Evolutionary conservation across 176 grass and related monocot genomes (phyloP), one percentile per base, ranked within the genome.

Genomic region (Areca catechu): DNA sequence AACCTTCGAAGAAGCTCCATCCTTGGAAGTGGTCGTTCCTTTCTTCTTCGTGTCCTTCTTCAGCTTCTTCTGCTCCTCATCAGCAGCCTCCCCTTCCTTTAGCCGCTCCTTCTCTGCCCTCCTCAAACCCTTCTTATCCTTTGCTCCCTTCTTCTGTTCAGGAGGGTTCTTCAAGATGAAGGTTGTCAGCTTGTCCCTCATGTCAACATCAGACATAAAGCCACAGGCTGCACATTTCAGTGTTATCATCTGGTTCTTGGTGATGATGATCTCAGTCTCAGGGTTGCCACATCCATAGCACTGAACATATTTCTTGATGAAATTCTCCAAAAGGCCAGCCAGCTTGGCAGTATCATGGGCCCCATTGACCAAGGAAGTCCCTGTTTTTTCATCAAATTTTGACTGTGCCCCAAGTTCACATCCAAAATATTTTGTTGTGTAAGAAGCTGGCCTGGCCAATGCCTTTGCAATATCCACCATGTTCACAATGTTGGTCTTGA

Each of bases 211-310:
- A 5, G 92, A 90, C 12, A 96, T 43, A 16, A 66, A 85, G 12
- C 92, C 92, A 59, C 92, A 96, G 3, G 92, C 92, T 68, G 86
- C 86, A 59, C 92, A 96, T 34, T 90, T 90, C 65, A 96, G 57
- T 1, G 83, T 82, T 9, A 90, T 64, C 77, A 63, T 84, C 74
- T 90, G 68, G 4, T 68, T 71, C 69, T 88, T 88, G 0, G 80
- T 86, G 19, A 96, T 72, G 24, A 87, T 67, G 48, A 96, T 65
- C 70, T 88, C 83, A 5, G 86, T 96, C 77, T 96, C 92, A 22
- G 86, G 92, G n/a, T 90, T 96, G 64, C 80, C 57, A 15, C 92
- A 96, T 0, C 75, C 81, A 10, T 90, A 87, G 3, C 92, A 96
- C 37, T 88, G 92, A 3, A 90, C 92, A 53, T 90, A 96, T 66